phyloP scores from a whole-genome alignment of 2,329 filamentous ascomycete species.

The Neonectria ditissima region DNA sequence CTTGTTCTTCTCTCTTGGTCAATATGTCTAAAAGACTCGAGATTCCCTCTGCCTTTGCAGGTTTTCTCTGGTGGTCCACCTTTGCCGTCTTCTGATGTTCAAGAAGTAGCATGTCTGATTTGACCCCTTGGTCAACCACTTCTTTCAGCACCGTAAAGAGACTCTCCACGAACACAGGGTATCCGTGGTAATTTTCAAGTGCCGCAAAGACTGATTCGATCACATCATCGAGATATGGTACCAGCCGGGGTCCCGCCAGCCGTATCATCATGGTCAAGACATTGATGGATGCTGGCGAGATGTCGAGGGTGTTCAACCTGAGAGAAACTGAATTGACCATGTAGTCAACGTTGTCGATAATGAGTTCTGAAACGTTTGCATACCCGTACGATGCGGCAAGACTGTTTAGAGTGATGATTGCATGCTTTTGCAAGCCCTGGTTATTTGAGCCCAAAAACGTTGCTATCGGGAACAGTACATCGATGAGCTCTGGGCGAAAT shows the following conservation, averaged over 20 bases:
- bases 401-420: slow-evolving; percentile 84
- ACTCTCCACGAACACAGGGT: slow-evolving; percentile 84
- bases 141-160: slow-evolving; percentile 86
- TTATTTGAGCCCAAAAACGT: slow-evolving; percentile 84
- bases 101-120: slow-evolving; percentile 63
- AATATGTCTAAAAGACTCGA: slow-evolving; percentile 67
- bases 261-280: slow-evolving; percentile 95
- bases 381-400: slow-evolving; percentile 84
- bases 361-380: slow-evolving; percentile 76
- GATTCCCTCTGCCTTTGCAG: slow-evolving; percentile 51
- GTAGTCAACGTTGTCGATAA: slow-evolving; percentile 94
- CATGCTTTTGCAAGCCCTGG: slow-evolving; percentile 78
- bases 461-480: slow-evolving; percentile 90
- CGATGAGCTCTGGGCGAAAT: slow-evolving; percentile 88
- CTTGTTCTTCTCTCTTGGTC: slow-evolving; percentile 61
- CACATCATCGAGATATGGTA: slow-evolving; percentile 92
- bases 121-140: slow-evolving; percentile 84
- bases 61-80: slow-evolving; percentile 58
- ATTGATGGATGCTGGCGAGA: slow-evolving; percentile 90
- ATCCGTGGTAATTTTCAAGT: slow-evolving; percentile 95
- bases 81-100: slow-evolving; percentile 52
- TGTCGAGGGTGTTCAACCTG: slow-evolving; percentile 90
- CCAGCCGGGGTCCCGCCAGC: slow-evolving; percentile 81
- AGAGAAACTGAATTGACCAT: slow-evolving; percentile 93
- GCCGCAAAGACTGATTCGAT: slow-evolving; percentile 92